phyloP scores from a whole-genome alignment of 2,329 filamentous ascomycete genomes.

The Grosmannia clavigera region DNA sequence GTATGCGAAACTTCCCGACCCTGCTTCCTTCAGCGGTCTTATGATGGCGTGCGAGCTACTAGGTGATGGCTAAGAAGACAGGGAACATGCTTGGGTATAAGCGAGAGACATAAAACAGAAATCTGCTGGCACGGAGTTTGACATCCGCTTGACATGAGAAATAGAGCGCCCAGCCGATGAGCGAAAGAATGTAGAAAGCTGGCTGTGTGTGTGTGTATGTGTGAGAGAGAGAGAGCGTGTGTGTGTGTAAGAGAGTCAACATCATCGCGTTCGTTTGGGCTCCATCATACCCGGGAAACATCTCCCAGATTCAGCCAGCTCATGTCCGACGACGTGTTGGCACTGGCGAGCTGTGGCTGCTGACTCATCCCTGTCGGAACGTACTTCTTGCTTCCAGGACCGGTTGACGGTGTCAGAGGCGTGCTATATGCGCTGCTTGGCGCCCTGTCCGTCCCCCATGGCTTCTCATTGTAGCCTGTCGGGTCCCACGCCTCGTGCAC shows the following conservation, averaged over 20 bases:
- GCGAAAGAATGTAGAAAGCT: background rate
- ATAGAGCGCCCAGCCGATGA: background rate
- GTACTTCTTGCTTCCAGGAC: slow-evolving; percentile 1
- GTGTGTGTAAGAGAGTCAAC: too few species aligned
- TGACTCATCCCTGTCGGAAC: slow-evolving; percentile 26
- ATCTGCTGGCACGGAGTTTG: background rate
- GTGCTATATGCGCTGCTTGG: slow-evolving; percentile 37
- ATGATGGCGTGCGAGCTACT: background rate
- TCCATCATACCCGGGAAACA: slow-evolving; percentile 5
- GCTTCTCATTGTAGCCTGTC: slow-evolving; percentile 24
- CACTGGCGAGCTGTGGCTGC: slow-evolving; percentile 38
- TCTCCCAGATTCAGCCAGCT: slow-evolving; percentile 67
- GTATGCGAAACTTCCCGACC: background rate
- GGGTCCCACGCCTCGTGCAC: slow-evolving; percentile 45
- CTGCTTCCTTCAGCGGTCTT: background rate
- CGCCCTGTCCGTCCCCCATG: slow-evolving; percentile 38
- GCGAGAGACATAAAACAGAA: slow-evolving; percentile 4
- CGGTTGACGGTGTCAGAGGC: slow-evolving; percentile 19
- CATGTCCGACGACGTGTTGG: slow-evolving; percentile 51
- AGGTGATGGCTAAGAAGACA: background rate
- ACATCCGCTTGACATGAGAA: background rate
- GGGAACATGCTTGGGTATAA: slow-evolving; percentile 5
- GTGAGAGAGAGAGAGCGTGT: background rate
- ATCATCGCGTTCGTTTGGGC: background rate
- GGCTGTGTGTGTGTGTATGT: background rate